phyloP scores from a whole-genome alignment of 768 basidiomycete species.

The Dioszegia hungarica region DNA sequence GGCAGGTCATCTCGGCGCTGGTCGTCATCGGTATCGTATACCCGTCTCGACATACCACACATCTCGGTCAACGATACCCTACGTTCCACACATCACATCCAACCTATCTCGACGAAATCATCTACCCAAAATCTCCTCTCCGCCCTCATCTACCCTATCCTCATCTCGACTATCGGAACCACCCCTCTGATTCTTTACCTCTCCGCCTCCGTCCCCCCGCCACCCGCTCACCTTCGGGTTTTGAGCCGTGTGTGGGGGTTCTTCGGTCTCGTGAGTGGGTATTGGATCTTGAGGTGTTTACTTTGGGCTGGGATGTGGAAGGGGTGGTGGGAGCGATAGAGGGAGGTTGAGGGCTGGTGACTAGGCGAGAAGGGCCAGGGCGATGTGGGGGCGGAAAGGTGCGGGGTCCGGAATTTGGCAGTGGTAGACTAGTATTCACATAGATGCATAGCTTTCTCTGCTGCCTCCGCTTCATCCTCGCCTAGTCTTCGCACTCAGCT shows the following conservation, averaged over 20 bases:
- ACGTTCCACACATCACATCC: no score
- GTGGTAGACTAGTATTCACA: no score
- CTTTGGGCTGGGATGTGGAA: neutral
- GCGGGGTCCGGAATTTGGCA: no score
- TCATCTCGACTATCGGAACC: neutral
- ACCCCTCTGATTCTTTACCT: neutral
- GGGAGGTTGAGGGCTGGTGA: neutral
- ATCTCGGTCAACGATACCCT: no score
- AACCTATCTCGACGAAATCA: no score
- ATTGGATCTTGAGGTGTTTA: neutral
- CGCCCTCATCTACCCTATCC: neutral
- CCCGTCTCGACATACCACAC: no score
- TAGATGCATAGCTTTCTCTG: no score
- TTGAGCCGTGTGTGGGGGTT: slow-evolving; percentile 29
- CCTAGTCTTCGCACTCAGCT: no score
- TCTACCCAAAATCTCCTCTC: neutral
- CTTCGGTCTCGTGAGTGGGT: slow-evolving; percentile 3
- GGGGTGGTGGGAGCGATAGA: neutral
- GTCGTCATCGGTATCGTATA: no score
- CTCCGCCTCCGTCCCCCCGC: slow-evolving; percentile 10
- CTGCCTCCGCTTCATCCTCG: no score
- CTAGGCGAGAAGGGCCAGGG: neutral
- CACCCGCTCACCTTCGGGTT: slow-evolving; percentile 43
- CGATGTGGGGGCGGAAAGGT: no score
- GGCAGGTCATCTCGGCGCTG: no score